These are phyloP conservation scores for Fraxinus nigra DNA, from an alignment of 305 asterid species.

Conservation along the genomic window DNA sequence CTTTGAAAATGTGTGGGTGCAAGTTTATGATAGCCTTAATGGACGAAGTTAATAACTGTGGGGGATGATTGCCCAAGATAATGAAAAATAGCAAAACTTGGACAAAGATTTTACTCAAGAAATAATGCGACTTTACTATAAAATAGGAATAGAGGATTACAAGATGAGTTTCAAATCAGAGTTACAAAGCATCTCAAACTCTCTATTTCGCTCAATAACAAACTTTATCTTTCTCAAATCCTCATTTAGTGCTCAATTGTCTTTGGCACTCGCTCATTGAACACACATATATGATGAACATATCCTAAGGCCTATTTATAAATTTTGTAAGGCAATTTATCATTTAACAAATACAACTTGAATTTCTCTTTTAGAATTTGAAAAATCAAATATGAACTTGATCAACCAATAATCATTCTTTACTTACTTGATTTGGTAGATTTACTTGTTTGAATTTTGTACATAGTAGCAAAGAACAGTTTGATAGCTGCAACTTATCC, in stretches of 20 bases:
- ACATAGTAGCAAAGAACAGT: not conserved
- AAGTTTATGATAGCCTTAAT: not conserved
- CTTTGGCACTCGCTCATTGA: not conserved
- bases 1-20: not conserved
- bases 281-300: not conserved
- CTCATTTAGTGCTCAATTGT: not conserved
- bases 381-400: not conserved
- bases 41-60: not conserved
- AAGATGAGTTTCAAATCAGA: too few species aligned
- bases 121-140: too few species aligned
- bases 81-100: not conserved
- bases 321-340: not conserved
- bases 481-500: not conserved
- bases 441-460: not conserved
- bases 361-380: too few species aligned
- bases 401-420: not conserved
- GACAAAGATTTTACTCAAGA: not conserved
- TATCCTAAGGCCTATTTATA: not conserved
- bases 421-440: not conserved
- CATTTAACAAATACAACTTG: not conserved
- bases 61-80: not conserved
- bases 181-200: not conserved
- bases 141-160: not conserved
- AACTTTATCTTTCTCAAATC: not conserved
- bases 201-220: not conserved